Conservation (phyloP, 108 stramenopile genomes). For the Skeletonema menzelii region DNA sequence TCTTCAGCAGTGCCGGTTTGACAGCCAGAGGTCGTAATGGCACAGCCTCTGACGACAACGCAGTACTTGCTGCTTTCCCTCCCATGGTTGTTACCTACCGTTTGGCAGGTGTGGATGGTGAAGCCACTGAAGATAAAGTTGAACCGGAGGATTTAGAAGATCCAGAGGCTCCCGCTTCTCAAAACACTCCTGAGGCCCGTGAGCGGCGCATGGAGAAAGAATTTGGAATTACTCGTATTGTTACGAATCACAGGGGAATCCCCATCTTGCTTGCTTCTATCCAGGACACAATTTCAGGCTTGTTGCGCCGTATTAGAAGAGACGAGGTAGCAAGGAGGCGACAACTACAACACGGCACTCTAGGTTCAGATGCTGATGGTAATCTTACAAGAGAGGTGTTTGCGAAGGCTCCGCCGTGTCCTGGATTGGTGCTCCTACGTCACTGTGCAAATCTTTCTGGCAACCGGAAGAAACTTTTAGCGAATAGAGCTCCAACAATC, state of each 20-base stretch:
- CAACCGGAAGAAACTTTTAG: constrained; percentile 73
- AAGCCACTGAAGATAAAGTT: constrained; percentile 87
- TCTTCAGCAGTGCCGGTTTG: constrained; percentile 55
- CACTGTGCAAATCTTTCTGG: constrained; percentile 65
- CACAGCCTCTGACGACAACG: constrained; percentile 18
- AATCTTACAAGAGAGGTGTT: constrained; percentile 56
- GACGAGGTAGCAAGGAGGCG: constrained; percentile 54
- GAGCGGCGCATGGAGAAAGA: constrained; percentile 75
- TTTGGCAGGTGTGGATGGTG: constrained; percentile 85
- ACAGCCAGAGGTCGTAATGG: constrained; percentile 28
- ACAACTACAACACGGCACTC: neutral
- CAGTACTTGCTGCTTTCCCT: constrained; percentile 55
- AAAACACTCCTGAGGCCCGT: constrained; percentile 34
- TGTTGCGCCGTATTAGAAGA: constrained; percentile 63
- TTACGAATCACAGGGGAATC: constrained; percentile 57
- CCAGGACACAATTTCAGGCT: constrained; percentile 50
- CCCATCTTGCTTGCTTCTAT: constrained; percentile 65
- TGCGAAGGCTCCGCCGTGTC: constrained; percentile 54
- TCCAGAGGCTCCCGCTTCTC: constrained; percentile 62
- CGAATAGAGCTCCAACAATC: constrained; percentile 77
- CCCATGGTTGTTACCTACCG: constrained; percentile 82
- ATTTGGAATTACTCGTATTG: constrained; percentile 67
- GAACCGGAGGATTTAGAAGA: constrained; percentile 60
- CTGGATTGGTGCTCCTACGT: constrained; percentile 58
- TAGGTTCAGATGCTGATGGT: constrained; percentile 12